A percentile compares a stretch with the other conserved stretches of the same genome.
Evolutionary conservation across 192 early-diverging fungal genomes (phyloP).

Genomic region (Backusella psychrophila): DNA sequence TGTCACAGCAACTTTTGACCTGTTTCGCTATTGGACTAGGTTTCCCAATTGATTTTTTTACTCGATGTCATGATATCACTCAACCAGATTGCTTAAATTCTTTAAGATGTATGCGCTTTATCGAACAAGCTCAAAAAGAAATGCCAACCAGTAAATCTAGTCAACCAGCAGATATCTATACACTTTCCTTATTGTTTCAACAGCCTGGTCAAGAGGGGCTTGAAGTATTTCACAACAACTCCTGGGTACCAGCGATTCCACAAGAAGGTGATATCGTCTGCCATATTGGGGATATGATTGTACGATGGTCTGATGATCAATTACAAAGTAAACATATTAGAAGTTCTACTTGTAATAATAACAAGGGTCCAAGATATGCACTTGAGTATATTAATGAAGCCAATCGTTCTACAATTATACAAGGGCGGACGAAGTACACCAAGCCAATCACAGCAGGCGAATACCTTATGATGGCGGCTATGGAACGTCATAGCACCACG

Average conservation of each 20-base stretch:
- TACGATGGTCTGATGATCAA: slow-evolving; percentile 35
- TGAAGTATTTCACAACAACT: slow-evolving; percentile 13
- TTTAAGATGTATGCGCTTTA: slow-evolving; percentile 18
- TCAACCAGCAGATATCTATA: slow-evolving; percentile 15
- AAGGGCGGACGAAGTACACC: slow-evolving; percentile 30
- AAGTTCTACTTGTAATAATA: slow-evolving; percentile 11
- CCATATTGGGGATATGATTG: slow-evolving; percentile 38
- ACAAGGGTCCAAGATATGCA: slow-evolving; percentile 20
- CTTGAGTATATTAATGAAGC: slow-evolving; percentile 27
- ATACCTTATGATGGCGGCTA: slow-evolving; percentile 17
- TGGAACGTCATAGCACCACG: slow-evolving; percentile 22
- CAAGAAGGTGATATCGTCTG: slow-evolving; percentile 30
- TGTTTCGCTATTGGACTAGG: slow-evolving; percentile 29
- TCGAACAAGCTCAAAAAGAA: background rate
- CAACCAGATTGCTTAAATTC: slow-evolving; percentile 30
- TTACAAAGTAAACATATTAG: slow-evolving; percentile 29
- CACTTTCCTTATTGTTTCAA: slow-evolving; percentile 26
- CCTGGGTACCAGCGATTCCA: slow-evolving; percentile 23
- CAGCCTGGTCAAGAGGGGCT: slow-evolving; percentile 18
- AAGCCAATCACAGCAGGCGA: slow-evolving; percentile 30
- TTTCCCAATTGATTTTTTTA: slow-evolving; percentile 31
- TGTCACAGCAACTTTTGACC: slow-evolving; percentile 25
- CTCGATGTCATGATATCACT: slow-evolving; percentile 27
- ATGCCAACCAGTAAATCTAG: background rate
- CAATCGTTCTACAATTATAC: slow-evolving; percentile 30